Evolutionary conservation across 2,329 filamentous ascomycete genomes (phyloP).

Genomic region (Alternaria panax): DNA sequence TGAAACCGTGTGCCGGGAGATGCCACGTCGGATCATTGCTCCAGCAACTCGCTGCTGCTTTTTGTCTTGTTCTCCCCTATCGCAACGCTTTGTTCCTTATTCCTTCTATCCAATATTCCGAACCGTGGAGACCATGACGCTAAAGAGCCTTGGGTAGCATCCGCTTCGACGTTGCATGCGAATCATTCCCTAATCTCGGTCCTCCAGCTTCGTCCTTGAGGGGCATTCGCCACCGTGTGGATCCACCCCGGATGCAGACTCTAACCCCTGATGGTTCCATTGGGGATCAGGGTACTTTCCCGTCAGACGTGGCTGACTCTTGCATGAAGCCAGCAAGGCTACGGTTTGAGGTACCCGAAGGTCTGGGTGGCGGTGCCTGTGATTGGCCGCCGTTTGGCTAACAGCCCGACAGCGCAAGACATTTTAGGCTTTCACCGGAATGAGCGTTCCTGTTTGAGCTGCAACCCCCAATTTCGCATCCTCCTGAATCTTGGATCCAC

Average conservation of each 20-base stretch:
- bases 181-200: slow-evolving; percentile 19
- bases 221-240: slow-evolving; percentile 7
- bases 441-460: slow-evolving; percentile 8
- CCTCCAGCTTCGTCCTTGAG: slow-evolving; percentile 11
- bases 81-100: slow-evolving; percentile 2
- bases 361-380: slow-evolving; percentile 2
- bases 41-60: slow-evolving; percentile 2
- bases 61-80: slow-evolving; percentile 1
- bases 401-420: slow-evolving; percentile 20
- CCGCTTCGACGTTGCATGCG: slow-evolving; percentile 21
- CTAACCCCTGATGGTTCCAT: neutral
- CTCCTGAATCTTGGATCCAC: slow-evolving; percentile 8
- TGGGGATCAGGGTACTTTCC: slow-evolving; percentile 12
- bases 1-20: slow-evolving; percentile 7
- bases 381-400: slow-evolving; percentile 22
- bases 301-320: slow-evolving; percentile 26
- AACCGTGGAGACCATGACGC: slow-evolving; percentile 11
- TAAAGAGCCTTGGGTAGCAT: slow-evolving; percentile 25
- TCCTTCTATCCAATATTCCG: slow-evolving; percentile 22
- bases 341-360: slow-evolving; percentile 22
- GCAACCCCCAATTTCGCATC: slow-evolving; percentile 1
- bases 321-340: slow-evolving; percentile 21
- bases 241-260: slow-evolving; percentile 9
- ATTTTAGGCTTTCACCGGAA: slow-evolving; percentile 18
- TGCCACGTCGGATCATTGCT: neutral